These are phyloP conservation scores for Rhododendron mucronatum DNA, from an alignment of 148 eudicot species.

Conservation along the genomic window DNA sequence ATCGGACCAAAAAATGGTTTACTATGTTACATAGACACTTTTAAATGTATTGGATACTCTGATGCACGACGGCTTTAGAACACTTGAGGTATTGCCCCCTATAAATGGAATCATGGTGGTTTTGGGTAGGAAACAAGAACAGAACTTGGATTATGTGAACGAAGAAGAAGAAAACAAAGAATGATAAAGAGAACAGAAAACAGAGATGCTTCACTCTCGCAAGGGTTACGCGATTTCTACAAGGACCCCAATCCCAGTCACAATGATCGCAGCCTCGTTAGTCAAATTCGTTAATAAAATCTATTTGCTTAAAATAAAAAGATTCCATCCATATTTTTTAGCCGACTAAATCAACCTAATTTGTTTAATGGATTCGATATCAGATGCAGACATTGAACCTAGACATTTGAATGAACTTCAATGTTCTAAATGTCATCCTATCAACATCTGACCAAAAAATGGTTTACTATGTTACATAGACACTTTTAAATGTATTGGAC, in stretches of 20 bases:
- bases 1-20: background rate
- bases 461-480: background rate
- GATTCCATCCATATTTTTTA: background rate
- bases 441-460: background rate
- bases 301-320: background rate
- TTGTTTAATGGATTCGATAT: background rate
- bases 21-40: background rate
- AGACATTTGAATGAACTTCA: background rate
- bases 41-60: background rate
- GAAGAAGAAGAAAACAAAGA: background rate
- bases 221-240: background rate
- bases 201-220: background rate
- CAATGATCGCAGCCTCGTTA: background rate
- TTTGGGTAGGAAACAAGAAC: background rate
- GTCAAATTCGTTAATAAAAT: background rate
- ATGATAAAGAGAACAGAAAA: background rate
- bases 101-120: background rate
- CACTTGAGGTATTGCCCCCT: background rate
- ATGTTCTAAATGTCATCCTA: background rate
- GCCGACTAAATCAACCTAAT: too few relatives aligned
- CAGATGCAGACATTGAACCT: background rate
- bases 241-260: background rate
- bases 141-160: background rate
- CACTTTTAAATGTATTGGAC: background rate
- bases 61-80: background rate